Percentiles rank a stretch among this genome's conserved stretches.
Evolutionary conservation across 768 basidiomycete genomes (phyloP).

Genomic region (Boletus reticuloceps): DNA sequence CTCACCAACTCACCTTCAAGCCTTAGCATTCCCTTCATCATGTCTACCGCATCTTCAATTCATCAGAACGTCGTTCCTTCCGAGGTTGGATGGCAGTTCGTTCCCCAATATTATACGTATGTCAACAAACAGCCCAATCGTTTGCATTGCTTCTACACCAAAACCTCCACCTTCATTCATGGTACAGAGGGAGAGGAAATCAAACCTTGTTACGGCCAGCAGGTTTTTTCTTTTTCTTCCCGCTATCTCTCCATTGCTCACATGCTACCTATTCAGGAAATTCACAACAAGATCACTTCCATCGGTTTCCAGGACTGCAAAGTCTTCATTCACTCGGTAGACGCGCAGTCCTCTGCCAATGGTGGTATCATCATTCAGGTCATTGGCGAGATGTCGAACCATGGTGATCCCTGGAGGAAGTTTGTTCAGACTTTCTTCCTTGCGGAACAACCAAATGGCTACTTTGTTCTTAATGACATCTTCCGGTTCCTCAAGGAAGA

Average conservation of each 20-base stretch:
- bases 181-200: conserved; percentile 96
- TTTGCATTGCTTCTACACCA: conserved; percentile 98
- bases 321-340: conserved; percentile 98
- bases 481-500: conserved; percentile 99
- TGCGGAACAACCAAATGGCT: conserved; percentile 97
- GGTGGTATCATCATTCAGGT: conserved; percentile 99
- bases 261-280: conserved; percentile 60
- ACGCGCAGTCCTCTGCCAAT: conserved; percentile 92
- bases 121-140: conserved; percentile 97
- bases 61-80: conserved; percentile 77
- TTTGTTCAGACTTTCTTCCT: conserved; percentile 99
- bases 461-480: conserved; percentile 99
- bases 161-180: conserved; percentile 95
- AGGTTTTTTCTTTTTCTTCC: conserved; percentile 50
- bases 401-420: conserved; percentile 90
- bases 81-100: conserved; percentile 99
- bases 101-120: conserved; percentile 98
- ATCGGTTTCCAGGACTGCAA: conserved; percentile 97
- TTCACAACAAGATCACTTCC: conserved; percentile 92
- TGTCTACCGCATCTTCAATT: conserved; percentile 43
- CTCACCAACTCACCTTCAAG: conserved; percentile 1
- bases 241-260: conserved; percentile 1
- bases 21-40: conserved; percentile 33
- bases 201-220: conserved; percentile 87
- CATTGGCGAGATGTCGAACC: conserved; percentile 98